Evolutionary conservation across 2,329 filamentous ascomycete species (phyloP).

Genomic region (Beauveria sp.): DNA sequence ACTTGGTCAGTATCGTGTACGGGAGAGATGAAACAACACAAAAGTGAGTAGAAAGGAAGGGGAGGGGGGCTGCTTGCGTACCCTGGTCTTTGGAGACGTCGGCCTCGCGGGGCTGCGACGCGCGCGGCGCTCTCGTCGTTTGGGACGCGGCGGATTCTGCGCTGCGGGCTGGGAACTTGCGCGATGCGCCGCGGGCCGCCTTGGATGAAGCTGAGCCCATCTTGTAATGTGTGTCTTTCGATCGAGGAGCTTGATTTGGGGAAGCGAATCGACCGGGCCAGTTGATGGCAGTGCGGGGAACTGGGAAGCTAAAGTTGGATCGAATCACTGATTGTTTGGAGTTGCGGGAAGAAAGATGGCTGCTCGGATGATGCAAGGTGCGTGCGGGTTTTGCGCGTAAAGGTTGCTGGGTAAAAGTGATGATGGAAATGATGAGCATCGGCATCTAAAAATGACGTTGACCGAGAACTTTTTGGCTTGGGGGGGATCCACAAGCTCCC

Average conservation of each 20-base stretch:
- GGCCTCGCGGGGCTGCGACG: constrained; percentile 10
- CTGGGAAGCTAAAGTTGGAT: no score
- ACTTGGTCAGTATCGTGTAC: no score
- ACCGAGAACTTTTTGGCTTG: neutral
- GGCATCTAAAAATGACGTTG: neutral
- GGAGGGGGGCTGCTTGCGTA: neutral
- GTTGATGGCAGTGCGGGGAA: neutral
- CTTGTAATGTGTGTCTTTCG: neutral
- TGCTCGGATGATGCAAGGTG: neutral
- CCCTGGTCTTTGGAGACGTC: constrained; percentile 13
- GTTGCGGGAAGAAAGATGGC: neutral
- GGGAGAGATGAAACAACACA: no score
- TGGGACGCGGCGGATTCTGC: constrained; percentile 18
- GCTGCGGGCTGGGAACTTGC: constrained; percentile 37
- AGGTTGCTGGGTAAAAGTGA: neutral
- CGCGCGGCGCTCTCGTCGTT: neutral
- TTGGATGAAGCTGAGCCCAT: constrained; percentile 44
- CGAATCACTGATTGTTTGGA: no score
- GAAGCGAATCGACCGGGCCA: neutral
- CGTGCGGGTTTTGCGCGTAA: neutral
- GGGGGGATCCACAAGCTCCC: neutral
- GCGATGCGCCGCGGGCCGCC: constrained; percentile 29
- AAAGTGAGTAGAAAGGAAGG: no score
- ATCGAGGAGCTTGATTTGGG: neutral
- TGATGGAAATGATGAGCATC: neutral